Conservation (phyloP, 78 protist species). For the Guillardia theta region DNA sequence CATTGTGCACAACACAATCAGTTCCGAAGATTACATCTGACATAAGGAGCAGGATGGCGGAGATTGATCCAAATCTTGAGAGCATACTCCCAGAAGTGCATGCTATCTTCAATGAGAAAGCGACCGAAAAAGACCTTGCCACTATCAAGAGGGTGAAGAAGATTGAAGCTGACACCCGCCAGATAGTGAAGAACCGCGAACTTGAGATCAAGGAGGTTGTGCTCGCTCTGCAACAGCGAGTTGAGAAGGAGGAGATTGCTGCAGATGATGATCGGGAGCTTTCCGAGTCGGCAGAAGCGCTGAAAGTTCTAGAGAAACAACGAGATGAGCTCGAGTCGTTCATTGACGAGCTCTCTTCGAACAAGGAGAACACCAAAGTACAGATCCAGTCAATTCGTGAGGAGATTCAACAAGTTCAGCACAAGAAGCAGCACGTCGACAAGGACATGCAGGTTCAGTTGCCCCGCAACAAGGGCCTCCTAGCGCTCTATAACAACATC, state of each 20-base stretch:
- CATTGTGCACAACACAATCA: no score
- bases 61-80: neutral
- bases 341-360: neutral
- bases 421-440: neutral
- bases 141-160: neutral
- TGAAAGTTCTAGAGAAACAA: neutral
- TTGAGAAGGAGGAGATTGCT: neutral
- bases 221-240: neutral
- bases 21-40: no score
- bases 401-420: neutral
- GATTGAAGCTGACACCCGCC: neutral
- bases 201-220: slow-evolving; percentile 20
- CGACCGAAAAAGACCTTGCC: neutral
- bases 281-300: neutral
- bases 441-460: neutral
- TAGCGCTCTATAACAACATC: neutral
- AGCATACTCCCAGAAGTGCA: neutral
- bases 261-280: neutral
- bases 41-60: neutral
- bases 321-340: neutral
- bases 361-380: neutral
- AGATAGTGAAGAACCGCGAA: neutral
- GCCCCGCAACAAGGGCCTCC: neutral
- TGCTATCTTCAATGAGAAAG: slow-evolving; percentile 1
- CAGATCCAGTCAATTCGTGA: neutral